phyloP scores from a whole-genome alignment of 179 eudicot genomes.

The Spergularia azorica region DNA sequence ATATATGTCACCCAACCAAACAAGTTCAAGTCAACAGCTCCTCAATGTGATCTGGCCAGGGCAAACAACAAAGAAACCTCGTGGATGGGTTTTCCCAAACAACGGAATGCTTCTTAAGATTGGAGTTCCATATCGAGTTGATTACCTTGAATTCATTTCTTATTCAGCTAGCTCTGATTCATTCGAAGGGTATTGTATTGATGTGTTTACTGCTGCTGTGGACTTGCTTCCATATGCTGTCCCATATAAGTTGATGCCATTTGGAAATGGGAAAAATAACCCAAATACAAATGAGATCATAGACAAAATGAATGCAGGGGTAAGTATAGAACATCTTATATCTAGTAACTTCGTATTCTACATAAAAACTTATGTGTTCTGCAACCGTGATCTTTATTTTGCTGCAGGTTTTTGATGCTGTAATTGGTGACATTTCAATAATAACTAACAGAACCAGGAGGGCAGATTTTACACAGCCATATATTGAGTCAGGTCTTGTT shows the following conservation, averaged over 20 bases:
- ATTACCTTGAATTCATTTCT: conserved; percentile 55
- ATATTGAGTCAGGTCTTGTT: conserved; percentile 72
- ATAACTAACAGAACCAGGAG: conserved; percentile 57
- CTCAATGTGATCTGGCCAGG: conserved; percentile 74
- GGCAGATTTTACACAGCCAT: conserved; percentile 85
- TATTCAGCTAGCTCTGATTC: conserved; percentile 39
- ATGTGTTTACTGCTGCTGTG: conserved; percentile 66
- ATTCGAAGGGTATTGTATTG: conserved; percentile 70
- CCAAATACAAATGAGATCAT: conserved; percentile 63
- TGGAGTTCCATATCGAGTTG: conserved; percentile 68
- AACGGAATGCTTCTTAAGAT: conserved; percentile 59
- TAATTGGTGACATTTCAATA: conserved; percentile 76
- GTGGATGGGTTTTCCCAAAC: conserved; percentile 82
- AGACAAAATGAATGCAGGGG: conserved; percentile 54
- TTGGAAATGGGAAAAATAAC: conserved; percentile 60
- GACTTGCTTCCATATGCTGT: conserved; percentile 73
- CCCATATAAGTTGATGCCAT: conserved; percentile 54
- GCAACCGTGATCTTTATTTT: neutral
- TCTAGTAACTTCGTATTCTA: neutral
- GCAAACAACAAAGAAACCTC: conserved; percentile 52
- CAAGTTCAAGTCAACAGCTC: conserved; percentile 38
- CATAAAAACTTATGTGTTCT: neutral
- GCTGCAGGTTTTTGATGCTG: conserved; percentile 69
- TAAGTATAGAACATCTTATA: conserved; percentile 36
- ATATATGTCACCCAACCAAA: conserved; percentile 36